A percentile compares a stretch with the other conserved stretches of the same genome.
These are phyloP conservation scores for Solanum neorickii DNA, from an alignment of 257 asterid species.

Conservation along the genomic window DNA sequence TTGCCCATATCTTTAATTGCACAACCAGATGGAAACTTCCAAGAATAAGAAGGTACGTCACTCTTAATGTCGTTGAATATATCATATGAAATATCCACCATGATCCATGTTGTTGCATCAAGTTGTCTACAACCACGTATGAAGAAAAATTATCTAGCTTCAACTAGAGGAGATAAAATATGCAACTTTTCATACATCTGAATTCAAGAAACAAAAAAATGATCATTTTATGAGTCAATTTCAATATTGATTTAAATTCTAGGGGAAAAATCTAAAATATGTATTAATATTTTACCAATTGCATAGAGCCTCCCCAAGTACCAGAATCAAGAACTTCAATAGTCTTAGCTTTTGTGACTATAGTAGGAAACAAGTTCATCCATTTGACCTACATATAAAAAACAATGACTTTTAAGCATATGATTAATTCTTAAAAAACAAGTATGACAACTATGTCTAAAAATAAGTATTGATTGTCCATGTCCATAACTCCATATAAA, in stretches of 20 bases:
- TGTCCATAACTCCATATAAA: not conserved
- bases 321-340: constrained; percentile 38
- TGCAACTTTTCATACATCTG: constrained; percentile 65
- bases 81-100: constrained; percentile 53
- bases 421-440: not conserved
- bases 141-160: constrained; percentile 52
- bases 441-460: not conserved
- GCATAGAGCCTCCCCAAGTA: constrained; percentile 31
- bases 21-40: constrained; percentile 80
- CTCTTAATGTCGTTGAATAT: constrained; percentile 21
- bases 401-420: not conserved
- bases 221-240: not conserved
- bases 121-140: constrained; percentile 45
- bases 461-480: not conserved
- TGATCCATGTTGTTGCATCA: constrained; percentile 35
- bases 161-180: constrained; percentile 62
- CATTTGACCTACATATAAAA: constrained; percentile 39
- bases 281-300: not conserved
- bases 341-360: constrained; percentile 37
- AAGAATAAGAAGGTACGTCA: constrained; percentile 22
- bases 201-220: not conserved
- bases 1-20: constrained; percentile 41
- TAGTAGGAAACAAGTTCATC: constrained; percentile 51
- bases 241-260: not conserved
- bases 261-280: not conserved